These are phyloP conservation scores for Amanita pallidorosea DNA, from an alignment of 768 basidiomycete species.

Conservation along the genomic window DNA sequence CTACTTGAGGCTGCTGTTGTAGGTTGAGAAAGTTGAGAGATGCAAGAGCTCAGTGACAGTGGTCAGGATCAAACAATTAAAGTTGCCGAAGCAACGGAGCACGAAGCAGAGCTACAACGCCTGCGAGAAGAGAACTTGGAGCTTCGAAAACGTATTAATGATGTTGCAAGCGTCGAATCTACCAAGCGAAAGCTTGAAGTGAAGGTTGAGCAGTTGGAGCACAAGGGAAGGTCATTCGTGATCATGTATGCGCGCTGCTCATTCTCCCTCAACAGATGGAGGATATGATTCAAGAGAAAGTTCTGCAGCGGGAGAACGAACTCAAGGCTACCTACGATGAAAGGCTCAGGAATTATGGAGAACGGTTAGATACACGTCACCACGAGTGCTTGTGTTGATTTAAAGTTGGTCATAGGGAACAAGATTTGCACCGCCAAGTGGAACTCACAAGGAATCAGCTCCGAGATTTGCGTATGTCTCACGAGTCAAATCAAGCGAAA, in stretches of 20 bases:
- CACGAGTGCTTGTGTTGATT: neutral
- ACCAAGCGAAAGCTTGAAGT: constrained; percentile 68
- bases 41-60: neutral
- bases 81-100: constrained; percentile 67
- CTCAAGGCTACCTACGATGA: constrained; percentile 96
- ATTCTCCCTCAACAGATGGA: constrained; percentile 65
- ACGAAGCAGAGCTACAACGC: constrained; percentile 64
- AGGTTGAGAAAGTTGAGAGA: constrained; percentile 8
- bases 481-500: constrained; percentile 89
- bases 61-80: constrained; percentile 87
- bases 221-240: constrained; percentile 44
- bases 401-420: constrained; percentile 47
- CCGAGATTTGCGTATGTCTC: constrained; percentile 79
- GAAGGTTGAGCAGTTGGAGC: constrained; percentile 71
- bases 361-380: constrained; percentile 46
- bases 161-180: constrained; percentile 51
- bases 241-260: neutral
- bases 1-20: constrained; percentile 91
- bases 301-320: constrained; percentile 91
- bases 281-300: constrained; percentile 79
- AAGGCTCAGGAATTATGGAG: constrained; percentile 90
- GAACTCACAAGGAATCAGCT: constrained; percentile 82
- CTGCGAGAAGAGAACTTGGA: constrained; percentile 77
- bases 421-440: constrained; percentile 87
- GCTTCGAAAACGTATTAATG: constrained; percentile 58